These are phyloP conservation scores for Vigna mungo DNA, from an alignment of 306 rosid species.

Conservation along the genomic window DNA sequence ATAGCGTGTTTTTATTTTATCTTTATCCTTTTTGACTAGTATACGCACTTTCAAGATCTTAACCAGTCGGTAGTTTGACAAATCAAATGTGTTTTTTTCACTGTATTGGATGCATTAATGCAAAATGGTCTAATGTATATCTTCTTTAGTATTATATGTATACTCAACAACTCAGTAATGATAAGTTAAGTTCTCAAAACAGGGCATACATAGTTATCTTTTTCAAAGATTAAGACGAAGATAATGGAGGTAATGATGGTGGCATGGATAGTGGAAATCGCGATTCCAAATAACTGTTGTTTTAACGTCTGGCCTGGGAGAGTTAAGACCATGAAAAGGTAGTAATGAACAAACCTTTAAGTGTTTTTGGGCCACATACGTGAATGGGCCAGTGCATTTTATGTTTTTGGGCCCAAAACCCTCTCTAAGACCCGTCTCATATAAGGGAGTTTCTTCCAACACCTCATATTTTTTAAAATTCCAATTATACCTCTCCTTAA, in stretches of 20 bases:
- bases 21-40: slow-evolving; percentile 2
- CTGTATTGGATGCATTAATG: no score
- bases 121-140: neutral
- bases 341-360: no score
- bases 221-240: neutral
- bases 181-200: neutral
- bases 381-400: neutral
- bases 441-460: no score
- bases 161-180: neutral
- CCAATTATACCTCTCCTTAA: no score
- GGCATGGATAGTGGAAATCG: neutral
- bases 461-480: no score
- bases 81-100: no score
- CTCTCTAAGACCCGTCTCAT: no score
- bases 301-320: neutral
- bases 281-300: neutral
- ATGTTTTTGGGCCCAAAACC: no score
- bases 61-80: neutral
- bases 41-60: neutral
- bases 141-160: neutral
- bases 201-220: neutral
- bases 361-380: neutral
- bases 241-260: neutral
- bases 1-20: neutral
- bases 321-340: no score